Evolutionary conservation across 306 rosid species (phyloP).

Genomic region (Cucurbita pepo): DNA sequence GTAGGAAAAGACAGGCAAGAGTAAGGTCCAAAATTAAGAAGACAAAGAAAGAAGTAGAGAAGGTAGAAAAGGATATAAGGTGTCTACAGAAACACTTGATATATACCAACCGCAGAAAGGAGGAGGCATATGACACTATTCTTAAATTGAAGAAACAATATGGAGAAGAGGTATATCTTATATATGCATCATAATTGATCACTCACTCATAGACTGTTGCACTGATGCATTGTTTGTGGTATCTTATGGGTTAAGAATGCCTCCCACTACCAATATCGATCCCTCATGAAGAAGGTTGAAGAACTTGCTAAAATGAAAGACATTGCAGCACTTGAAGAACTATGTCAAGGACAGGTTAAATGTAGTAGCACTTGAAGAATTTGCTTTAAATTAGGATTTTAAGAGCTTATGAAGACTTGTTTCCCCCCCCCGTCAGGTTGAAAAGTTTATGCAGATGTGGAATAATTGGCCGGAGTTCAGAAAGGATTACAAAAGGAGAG

Average conservation of each 20-base stretch:
- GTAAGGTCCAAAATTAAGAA: neutral
- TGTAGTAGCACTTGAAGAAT: too few relatives aligned
- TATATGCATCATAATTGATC: neutral
- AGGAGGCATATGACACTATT: neutral
- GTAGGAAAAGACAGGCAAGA: neutral
- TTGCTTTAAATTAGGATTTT: too few relatives aligned
- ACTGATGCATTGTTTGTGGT: neutral
- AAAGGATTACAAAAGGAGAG: constrained; percentile 2
- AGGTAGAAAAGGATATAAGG: neutral
- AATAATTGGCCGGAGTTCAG: constrained; percentile 1
- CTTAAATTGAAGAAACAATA: neutral
- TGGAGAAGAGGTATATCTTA: constrained; percentile 4
- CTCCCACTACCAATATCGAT: neutral
- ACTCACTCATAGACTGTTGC: neutral
- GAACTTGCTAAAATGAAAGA: constrained; percentile 5
- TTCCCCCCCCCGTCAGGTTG: neutral
- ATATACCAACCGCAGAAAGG: neutral
- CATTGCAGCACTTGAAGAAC: neutral
- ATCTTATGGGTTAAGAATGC: neutral
- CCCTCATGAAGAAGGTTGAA: neutral
- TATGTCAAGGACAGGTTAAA: constrained; percentile 4
- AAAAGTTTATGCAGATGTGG: constrained; percentile 7
- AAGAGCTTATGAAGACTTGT: too few relatives aligned
- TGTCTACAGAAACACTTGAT: neutral
- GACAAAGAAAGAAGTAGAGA: neutral